Evolutionary conservation across 148 eudicot genomes (phyloP).

Genomic region (Rhododendron kiyosumense): DNA sequence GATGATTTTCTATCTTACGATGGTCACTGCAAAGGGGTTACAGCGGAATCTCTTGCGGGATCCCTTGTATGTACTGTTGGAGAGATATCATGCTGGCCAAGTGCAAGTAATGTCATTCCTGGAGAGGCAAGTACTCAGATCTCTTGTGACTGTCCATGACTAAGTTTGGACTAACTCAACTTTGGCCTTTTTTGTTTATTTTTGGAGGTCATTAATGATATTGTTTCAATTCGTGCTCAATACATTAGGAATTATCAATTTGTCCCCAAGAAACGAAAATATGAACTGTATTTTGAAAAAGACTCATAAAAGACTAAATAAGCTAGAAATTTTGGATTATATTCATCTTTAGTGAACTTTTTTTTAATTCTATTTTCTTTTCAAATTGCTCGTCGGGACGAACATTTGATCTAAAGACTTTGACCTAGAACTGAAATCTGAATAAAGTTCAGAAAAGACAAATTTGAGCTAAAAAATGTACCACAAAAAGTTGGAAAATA

Average conservation of each 20-base stretch:
- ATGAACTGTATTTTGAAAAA: background rate
- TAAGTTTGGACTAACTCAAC: background rate
- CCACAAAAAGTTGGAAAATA: background rate
- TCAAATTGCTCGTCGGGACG: background rate
- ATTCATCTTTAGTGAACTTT: background rate
- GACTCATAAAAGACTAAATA: background rate
- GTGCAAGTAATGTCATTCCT: constrained; percentile 98
- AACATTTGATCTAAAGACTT: background rate
- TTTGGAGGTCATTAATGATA: no score
- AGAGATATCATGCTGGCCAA: constrained; percentile 93
- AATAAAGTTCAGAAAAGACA: background rate
- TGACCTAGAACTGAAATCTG: background rate
- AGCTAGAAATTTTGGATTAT: background rate
- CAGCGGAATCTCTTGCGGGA: constrained; percentile 58
- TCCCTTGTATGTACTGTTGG: constrained; percentile 99
- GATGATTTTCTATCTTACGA: no score
- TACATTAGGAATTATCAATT: background rate
- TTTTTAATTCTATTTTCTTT: background rate
- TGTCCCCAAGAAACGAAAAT: background rate
- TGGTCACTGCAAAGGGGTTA: no score
- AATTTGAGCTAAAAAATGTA: background rate
- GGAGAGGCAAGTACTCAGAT: constrained; percentile 66
- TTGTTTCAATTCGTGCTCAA: background rate
- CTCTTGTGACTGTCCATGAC: background rate
- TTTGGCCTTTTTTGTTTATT: background rate